Conservation (phyloP, 495 filamentous ascomycete species). For the Baudoinia panamericana region DNA sequence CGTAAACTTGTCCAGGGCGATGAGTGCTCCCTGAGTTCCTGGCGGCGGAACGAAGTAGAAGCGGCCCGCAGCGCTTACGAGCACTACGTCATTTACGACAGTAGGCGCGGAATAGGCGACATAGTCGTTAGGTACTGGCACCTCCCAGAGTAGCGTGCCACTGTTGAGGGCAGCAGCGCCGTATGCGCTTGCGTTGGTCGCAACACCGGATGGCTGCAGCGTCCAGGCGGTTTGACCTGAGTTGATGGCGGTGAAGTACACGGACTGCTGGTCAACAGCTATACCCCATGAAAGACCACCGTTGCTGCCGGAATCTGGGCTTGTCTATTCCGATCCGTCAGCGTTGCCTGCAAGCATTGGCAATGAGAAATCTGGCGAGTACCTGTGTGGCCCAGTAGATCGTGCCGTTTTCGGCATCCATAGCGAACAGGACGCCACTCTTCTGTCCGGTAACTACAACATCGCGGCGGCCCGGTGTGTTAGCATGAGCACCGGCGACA, state of each 20-base stretch:
- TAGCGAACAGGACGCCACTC: conserved; percentile 28
- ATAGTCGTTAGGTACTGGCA: not conserved
- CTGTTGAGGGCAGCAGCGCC: conserved; percentile 20
- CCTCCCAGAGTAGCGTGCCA: conserved; percentile 4
- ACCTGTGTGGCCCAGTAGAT: conserved; percentile 26
- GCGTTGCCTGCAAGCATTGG: no score
- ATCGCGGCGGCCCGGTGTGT: conserved; percentile 19
- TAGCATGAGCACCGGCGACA: conserved; percentile 16
- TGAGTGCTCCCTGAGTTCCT: no score
- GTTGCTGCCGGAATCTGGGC: not conserved
- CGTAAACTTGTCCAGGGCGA: no score
- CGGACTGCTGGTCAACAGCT: conserved; percentile 26
- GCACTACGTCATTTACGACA: no score
- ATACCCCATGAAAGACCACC: conserved; percentile 33
- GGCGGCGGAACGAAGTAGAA: no score
- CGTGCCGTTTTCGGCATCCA: conserved; percentile 25
- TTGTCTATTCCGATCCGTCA: no score
- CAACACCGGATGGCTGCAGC: conserved; percentile 16
- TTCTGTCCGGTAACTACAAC: conserved; percentile 31
- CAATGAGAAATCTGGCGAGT: no score
- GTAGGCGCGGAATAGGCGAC: not conserved
- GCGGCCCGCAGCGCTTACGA: no score
- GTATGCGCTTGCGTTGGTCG: conserved; percentile 24
- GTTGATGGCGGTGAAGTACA: conserved; percentile 31
- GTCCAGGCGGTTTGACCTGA: conserved; percentile 9